Evolutionary conservation across 805 yeast species (phyloP).

Genomic region (Yarrowia deformans): DNA sequence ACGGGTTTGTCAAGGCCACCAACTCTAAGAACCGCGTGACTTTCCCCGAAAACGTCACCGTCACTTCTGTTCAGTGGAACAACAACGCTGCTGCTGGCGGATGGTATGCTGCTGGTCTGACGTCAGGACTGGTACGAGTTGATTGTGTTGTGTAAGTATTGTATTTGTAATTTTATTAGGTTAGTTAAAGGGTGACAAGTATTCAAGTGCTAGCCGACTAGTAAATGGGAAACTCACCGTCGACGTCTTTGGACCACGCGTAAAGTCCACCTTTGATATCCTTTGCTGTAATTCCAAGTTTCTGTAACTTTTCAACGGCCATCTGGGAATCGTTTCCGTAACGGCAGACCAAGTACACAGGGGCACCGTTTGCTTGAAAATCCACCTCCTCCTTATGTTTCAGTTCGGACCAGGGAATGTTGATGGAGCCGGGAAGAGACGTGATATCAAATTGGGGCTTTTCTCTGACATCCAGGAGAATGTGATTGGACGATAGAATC

Average conservation of each 20-base stretch:
- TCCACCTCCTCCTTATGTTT: constrained; percentile 49
- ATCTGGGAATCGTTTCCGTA: constrained; percentile 90
- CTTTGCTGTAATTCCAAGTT: constrained; percentile 58
- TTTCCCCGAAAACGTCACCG: constrained; percentile 58
- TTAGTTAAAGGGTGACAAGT: background rate
- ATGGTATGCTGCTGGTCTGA: constrained; percentile 62
- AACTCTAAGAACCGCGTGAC: constrained; percentile 45
- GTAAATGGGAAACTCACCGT: constrained; percentile 68
- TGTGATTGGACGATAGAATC: constrained; percentile 44
- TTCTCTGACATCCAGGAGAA: constrained; percentile 81
- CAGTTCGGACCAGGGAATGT: constrained; percentile 66
- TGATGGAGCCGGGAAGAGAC: constrained; percentile 63
- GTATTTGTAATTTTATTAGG: constrained; percentile 3
- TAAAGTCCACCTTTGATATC: constrained; percentile 83
- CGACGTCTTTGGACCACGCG: constrained; percentile 69
- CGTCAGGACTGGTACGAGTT: constrained; percentile 59
- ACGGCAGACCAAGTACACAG: constrained; percentile 74
- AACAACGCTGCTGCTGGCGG: constrained; percentile 56
- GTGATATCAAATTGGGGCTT: constrained; percentile 75
- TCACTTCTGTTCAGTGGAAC: constrained; percentile 66
- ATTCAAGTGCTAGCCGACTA: constrained; percentile 45
- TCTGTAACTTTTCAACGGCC: constrained; percentile 65
- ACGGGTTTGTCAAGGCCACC: constrained; percentile 46
- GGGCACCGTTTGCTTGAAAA: constrained; percentile 44
- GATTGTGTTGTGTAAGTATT: constrained; percentile 40